Conservation (phyloP, 768 basidiomycete genomes). For the Crassisporium funariophilum region DNA sequence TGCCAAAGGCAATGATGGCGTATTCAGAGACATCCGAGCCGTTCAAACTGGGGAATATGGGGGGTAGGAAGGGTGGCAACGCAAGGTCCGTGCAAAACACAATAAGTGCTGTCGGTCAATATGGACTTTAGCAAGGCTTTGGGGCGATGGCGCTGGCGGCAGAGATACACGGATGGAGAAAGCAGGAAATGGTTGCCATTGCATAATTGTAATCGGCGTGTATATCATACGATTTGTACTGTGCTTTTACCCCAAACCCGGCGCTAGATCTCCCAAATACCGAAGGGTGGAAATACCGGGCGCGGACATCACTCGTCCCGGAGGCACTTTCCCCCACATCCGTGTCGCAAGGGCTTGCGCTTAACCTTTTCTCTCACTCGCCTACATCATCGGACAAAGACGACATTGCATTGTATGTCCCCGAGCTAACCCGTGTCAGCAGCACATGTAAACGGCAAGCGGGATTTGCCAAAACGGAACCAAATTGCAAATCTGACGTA, state of each 20-base stretch:
- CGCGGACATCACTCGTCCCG: neutral
- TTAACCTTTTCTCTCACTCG: neutral
- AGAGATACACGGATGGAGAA: no score
- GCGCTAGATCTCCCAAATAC: conserved; percentile 9
- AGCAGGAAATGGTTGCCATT: conserved; percentile 1
- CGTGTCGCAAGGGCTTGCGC: no score
- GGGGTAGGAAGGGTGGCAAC: conserved; percentile 9
- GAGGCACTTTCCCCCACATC: conserved; percentile 8
- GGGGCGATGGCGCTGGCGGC: no score
- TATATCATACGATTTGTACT: conserved; percentile 33
- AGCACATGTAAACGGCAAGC: no score
- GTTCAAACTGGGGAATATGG: conserved; percentile 1
- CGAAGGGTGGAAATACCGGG: no score
- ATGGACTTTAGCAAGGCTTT: no score
- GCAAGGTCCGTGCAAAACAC: no score
- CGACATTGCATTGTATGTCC: neutral
- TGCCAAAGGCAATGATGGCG: conserved; percentile 74
- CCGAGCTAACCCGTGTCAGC: no score
- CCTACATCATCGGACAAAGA: conserved; percentile 8
- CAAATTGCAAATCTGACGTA: no score
- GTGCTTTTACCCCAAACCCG: conserved; percentile 6
- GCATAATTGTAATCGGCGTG: neutral
- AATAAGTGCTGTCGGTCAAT: no score
- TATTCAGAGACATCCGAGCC: conserved; percentile 37
- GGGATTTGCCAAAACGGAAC: no score